Evolutionary conservation across 371 early-diverging fungal species (phyloP), one percentile per base, ranked within the genome.

Genomic region (Zopfochytrium polystomum): DNA sequence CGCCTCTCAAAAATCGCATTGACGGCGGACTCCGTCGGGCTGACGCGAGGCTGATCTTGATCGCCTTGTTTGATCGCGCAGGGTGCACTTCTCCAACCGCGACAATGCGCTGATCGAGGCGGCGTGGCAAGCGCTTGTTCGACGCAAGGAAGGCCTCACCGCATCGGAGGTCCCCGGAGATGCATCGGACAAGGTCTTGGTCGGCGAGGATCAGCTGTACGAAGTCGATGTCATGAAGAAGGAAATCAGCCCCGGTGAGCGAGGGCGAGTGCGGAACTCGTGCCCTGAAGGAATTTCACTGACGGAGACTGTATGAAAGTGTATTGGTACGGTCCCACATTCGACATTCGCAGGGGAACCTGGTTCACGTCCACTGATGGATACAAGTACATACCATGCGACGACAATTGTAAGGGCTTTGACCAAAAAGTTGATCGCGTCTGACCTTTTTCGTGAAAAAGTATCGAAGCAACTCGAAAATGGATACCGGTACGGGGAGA

Each of bases 281-380:
- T 43, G 46, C 42, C 26, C 25, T 44, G 29, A n/a, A 52, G 35
- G 11, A 18, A 5, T 53, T 48, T 22, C 27, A 44, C 32, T 62
- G 25, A 62, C 43, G 23, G 7, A 15, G 5, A 33, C 27, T 7
- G 32, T 11, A 35, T n/a, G 22, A 58, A 74, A 77, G 80, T 92
- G 18, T 92, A 89, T 59, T 91, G 93, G 93, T 76, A 81, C 38
- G 93, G 93, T 0, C 83, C 89, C 1, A 80, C 78, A 6, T 90
- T 83, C 66, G 91, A 91, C 48, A 85, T 91, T 23, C 79, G 89
- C 50, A 78, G 93, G 38, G 89, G 89, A 3, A 83, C 85, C 0
- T 92, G 92, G 92, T 92, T 91, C 72, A 73, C 81, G 67, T 83
- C 81, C 64, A 55, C 76, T 1, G 85, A 86, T 20, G 81, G 85